Evolutionary conservation across 106 monocot genomes (phyloP).

Genomic region (Dioscorea alata): DNA sequence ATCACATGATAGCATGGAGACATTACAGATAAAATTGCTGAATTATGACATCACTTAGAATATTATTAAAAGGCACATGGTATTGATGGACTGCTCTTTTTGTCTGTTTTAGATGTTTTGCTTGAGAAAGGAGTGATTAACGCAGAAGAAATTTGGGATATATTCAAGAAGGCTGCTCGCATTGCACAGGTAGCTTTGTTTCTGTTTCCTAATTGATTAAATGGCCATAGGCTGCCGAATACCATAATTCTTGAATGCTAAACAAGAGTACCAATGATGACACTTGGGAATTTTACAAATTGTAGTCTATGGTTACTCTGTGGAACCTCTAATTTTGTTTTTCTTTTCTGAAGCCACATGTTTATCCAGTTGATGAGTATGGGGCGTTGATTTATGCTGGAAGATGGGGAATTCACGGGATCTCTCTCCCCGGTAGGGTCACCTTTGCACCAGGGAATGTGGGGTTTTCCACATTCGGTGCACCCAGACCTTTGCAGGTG

Average conservation of each 20-base stretch:
- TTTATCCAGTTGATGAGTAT: slow-evolving; percentile 75
- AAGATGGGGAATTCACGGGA: slow-evolving; percentile 85
- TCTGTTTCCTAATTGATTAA: too few species aligned
- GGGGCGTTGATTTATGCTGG: slow-evolving; percentile 81
- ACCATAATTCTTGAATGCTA: too few species aligned
- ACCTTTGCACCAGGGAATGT: slow-evolving; percentile 88
- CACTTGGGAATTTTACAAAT: background rate
- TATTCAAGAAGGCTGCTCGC: slow-evolving; percentile 61
- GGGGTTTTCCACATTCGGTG: slow-evolving; percentile 76
- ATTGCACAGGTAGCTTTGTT: slow-evolving; percentile 49
- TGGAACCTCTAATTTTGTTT: background rate
- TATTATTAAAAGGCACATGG: too few species aligned
- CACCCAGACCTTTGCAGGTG: slow-evolving; percentile 80
- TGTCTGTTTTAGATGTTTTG: slow-evolving; percentile 48
- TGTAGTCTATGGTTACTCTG: background rate
- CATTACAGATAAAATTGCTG: too few species aligned
- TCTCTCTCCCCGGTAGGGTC: slow-evolving; percentile 71
- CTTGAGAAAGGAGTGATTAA: slow-evolving; percentile 72
- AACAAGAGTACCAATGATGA: background rate
- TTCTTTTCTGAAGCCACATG: slow-evolving; percentile 36
- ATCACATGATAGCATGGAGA: too few species aligned
- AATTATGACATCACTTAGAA: too few species aligned
- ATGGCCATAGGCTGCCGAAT: too few species aligned
- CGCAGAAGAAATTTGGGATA: slow-evolving; percentile 72
- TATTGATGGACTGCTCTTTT: background rate